A percentile compares a stretch with the other conserved stretches of the same genome.
Conservation (phyloP, 108 stramenopile species). For the Stephanodiscus triporus region DNA sequence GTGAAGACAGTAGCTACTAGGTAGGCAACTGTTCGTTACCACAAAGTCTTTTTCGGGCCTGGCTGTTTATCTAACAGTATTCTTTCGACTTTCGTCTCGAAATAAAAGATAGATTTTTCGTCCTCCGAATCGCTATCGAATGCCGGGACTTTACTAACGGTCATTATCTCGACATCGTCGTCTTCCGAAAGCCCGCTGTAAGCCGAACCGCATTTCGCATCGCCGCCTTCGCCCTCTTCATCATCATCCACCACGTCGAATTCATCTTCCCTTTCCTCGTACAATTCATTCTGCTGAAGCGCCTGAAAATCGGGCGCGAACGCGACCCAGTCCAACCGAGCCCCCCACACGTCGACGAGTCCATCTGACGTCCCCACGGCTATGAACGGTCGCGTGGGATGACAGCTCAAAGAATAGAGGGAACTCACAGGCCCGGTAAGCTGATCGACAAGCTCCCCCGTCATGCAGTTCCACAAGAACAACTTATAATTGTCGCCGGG, state of each 20-base stretch:
- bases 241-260: conserved; percentile 60
- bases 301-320: conserved; percentile 90
- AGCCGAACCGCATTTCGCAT: not conserved
- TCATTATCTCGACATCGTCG: conserved; percentile 67
- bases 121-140: conserved; percentile 80
- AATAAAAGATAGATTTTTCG: conserved; percentile 71
- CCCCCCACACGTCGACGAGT: conserved; percentile 80
- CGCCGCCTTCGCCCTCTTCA: conserved; percentile 24
- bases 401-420: conserved; percentile 71
- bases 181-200: conserved; percentile 21
- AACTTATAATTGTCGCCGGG: conserved; percentile 60
- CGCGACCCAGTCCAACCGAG: conserved; percentile 73
- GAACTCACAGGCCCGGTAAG: conserved; percentile 66
- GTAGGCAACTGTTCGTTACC: too few species aligned
- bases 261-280: conserved; percentile 79
- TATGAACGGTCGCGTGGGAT: conserved; percentile 82
- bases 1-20: too few species aligned
- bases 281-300: conserved; percentile 74
- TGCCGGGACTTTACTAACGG: conserved; percentile 58
- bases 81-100: conserved; percentile 56
- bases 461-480: conserved; percentile 76
- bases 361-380: conserved; percentile 84
- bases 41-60: too few species aligned
- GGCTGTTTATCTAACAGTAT: conserved; percentile 24
- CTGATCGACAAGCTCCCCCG: conserved; percentile 79